Percentiles rank a stretch among this genome's conserved stretches.
These are phyloP conservation scores for Cystofilobasidium ferigula DNA, from an alignment of 768 basidiomycete species.

Conservation along the genomic window DNA sequence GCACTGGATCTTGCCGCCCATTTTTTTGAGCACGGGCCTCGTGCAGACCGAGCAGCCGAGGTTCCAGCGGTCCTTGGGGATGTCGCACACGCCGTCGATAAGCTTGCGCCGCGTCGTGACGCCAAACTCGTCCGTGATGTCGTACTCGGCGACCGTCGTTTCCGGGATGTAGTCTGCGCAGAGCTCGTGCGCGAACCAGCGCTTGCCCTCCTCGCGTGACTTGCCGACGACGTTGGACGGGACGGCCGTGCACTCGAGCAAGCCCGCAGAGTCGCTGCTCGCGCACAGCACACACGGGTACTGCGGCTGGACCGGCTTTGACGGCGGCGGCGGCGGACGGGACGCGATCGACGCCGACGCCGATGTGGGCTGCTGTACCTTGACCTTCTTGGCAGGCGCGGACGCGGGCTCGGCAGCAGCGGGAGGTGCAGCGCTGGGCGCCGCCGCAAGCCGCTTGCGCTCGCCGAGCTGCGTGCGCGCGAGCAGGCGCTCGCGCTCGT, in stretches of 20 bases:
- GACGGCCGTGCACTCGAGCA: constrained; percentile 29
- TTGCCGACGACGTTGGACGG: constrained; percentile 42
- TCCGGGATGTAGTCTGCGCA: constrained; percentile 79
- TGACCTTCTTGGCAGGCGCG: constrained; percentile 1
- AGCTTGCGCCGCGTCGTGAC: constrained; percentile 41
- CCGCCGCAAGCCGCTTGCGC: not conserved
- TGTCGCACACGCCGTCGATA: constrained; percentile 73
- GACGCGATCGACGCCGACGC: not conserved
- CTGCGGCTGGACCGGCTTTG: not conserved
- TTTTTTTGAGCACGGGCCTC: constrained; percentile 43
- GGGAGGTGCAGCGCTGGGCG: too few relatives aligned
- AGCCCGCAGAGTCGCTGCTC: constrained; percentile 26
- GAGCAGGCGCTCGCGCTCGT: not conserved
- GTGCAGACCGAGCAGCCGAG: constrained; percentile 82
- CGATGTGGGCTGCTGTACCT: not conserved
- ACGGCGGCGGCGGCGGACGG: too few relatives aligned
- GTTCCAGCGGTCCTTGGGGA: constrained; percentile 86
- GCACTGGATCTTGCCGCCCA: constrained; percentile 56
- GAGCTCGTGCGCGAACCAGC: constrained; percentile 57
- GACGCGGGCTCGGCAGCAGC: not conserved
- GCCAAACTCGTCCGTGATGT: constrained; percentile 5
- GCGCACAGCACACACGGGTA: constrained; percentile 32
- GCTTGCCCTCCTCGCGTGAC: constrained; percentile 54
- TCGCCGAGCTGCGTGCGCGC: not conserved
- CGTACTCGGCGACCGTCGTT: constrained; percentile 18